These are phyloP conservation scores for Rhypophila decipiens DNA, from an alignment of 495 filamentous ascomycete species.

Conservation along the genomic window DNA sequence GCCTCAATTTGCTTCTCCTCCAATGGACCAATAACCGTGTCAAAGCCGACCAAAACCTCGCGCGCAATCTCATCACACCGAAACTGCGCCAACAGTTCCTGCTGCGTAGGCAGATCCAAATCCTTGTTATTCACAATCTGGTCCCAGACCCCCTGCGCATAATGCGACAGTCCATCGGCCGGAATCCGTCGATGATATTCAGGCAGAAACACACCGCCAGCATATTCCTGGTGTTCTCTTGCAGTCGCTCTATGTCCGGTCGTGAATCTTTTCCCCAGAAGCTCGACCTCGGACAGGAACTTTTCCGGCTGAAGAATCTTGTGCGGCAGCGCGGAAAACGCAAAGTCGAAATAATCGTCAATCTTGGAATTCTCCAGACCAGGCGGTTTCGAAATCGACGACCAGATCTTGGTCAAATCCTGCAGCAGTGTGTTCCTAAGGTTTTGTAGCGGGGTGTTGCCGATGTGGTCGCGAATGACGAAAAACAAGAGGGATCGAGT, in stretches of 20 bases:
- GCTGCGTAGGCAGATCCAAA: constrained; percentile 91
- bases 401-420: constrained; percentile 87
- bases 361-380: constrained; percentile 86
- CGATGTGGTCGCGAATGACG: constrained; percentile 94
- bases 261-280: constrained; percentile 73
- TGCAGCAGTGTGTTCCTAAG: constrained; percentile 83
- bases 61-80: constrained; percentile 92
- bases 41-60: constrained; percentile 79
- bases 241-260: constrained; percentile 65
- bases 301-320: constrained; percentile 95
- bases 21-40: constrained; percentile 71
- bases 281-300: constrained; percentile 73
- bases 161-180: constrained; percentile 88
- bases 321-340: constrained; percentile 90
- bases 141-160: constrained; percentile 92
- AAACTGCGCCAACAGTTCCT: constrained; percentile 94
- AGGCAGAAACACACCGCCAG: constrained; percentile 77
- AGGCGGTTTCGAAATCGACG: constrained; percentile 79
- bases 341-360: constrained; percentile 97
- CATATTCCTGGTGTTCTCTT: constrained; percentile 66
- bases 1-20: constrained; percentile 79
- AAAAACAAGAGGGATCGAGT: constrained; percentile 94
- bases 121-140: constrained; percentile 99
- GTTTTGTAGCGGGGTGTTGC: constrained; percentile 80
- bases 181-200: constrained; percentile 95